Evolutionary conservation across 257 asterid species (phyloP).

Genomic region (Solanum virginianum): DNA sequence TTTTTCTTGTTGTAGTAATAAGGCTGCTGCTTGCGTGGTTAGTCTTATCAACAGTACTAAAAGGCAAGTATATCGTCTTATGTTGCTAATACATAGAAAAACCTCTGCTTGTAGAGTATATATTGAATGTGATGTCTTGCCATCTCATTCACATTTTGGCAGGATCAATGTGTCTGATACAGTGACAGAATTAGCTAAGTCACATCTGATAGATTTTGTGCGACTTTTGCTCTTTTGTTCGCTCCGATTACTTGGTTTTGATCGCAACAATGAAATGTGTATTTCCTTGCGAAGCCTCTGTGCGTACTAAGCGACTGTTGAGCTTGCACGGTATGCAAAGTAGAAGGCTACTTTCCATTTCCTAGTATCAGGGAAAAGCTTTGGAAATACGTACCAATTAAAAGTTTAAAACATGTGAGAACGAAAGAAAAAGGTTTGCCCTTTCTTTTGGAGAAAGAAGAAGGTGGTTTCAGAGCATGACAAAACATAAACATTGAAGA

Average conservation of each 20-base stretch:
- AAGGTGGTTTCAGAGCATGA: not conserved
- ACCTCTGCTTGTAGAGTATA: not conserved
- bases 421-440: not conserved
- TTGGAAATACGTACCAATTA: not conserved
- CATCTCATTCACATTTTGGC: not conserved
- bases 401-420: not conserved
- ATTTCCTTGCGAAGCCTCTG: not conserved
- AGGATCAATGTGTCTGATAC: not conserved
- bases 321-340: not conserved
- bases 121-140: not conserved
- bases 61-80: not conserved
- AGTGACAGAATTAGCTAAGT: not conserved
- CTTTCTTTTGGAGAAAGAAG: not conserved
- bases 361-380: not conserved
- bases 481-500: not conserved
- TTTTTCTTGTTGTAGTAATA: not conserved
- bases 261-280: not conserved
- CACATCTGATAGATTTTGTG: not conserved
- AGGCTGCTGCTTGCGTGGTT: not conserved
- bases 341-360: not conserved
- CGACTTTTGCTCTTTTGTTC: not conserved
- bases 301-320: not conserved
- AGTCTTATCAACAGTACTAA: not conserved
- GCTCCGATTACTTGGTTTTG: not conserved
- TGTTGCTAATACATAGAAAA: not conserved